Evolutionary conservation across 305 asterid genomes (phyloP).

Genomic region (Fraxinus platypoda): DNA sequence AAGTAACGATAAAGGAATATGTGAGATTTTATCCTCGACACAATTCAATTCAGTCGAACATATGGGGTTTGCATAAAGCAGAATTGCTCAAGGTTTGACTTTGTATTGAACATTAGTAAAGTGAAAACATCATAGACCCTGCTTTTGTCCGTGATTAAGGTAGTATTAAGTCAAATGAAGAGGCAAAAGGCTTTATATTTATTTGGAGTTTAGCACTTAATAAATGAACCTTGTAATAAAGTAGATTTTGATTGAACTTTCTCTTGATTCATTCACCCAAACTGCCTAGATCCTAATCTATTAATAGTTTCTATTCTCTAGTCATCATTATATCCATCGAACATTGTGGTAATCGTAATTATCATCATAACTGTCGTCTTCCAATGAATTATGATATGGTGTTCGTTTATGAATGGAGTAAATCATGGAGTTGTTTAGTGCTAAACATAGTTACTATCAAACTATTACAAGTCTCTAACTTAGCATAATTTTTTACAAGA

Average conservation of each 20-base stretch:
- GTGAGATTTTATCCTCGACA: too few species aligned
- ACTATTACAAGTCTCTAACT: constrained; percentile 15
- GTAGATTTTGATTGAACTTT: constrained; percentile 35
- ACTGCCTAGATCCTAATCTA: constrained; percentile 14
- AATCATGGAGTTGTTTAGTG: constrained; percentile 24
- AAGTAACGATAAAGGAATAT: too few species aligned
- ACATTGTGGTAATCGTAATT: constrained; percentile 31
- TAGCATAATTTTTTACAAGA: not conserved
- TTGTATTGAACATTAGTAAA: constrained; percentile 13
- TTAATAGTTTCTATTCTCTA: constrained; percentile 7
- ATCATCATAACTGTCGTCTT: constrained; percentile 33
- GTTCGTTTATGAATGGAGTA: not conserved
- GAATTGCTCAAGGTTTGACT: not conserved
- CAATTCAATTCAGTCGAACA: not conserved
- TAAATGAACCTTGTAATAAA: constrained; percentile 6
- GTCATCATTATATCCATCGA: constrained; percentile 30
- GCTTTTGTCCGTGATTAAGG: constrained; percentile 16
- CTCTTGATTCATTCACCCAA: constrained; percentile 21
- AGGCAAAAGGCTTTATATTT: not conserved
- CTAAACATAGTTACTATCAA: constrained; percentile 2
- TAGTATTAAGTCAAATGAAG: constrained; percentile 18
- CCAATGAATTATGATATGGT: constrained; percentile 1
- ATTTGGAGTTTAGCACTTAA: not conserved
- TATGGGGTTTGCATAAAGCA: not conserved
- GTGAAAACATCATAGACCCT: not conserved